These are phyloP conservation scores for Fagopyrum homotropicum DNA, from an alignment of 148 eudicot species.

Conservation along the genomic window DNA sequence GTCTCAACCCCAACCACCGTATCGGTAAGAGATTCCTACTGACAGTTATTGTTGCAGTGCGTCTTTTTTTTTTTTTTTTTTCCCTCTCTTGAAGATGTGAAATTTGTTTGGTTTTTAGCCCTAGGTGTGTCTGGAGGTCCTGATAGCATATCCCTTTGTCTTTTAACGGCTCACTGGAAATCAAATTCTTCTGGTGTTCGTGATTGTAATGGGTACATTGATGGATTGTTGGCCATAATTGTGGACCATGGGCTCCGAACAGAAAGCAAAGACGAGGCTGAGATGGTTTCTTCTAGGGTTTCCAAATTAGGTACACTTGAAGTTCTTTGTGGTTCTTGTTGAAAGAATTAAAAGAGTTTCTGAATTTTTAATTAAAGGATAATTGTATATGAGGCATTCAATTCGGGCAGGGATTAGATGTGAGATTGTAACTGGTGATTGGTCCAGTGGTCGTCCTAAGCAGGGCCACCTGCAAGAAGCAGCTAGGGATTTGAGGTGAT, in stretches of 20 bases:
- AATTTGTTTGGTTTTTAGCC: conserved; percentile 38
- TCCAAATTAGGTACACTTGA: conserved; percentile 52
- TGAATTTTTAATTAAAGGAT: not conserved
- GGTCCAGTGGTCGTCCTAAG: conserved; percentile 75
- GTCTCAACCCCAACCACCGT: conserved; percentile 58
- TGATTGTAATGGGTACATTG: conserved; percentile 39
- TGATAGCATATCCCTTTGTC: conserved; percentile 88
- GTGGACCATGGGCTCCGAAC: conserved; percentile 86
- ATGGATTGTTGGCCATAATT: conserved; percentile 75
- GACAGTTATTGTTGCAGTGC: not conserved
- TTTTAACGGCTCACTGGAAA: conserved; percentile 75
- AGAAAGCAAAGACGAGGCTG: conserved; percentile 80
- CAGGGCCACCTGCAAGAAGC: conserved; percentile 88
- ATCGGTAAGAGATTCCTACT: conserved; percentile 29
- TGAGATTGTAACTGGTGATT: conserved; percentile 59
- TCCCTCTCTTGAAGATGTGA: not conserved
- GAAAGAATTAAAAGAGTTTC: not conserved
- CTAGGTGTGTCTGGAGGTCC: conserved; percentile 97
- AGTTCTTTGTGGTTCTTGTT: conserved; percentile 3
- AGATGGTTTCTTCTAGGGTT: conserved; percentile 52
- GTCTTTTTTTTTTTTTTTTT: no score
- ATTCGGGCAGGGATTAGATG: conserved; percentile 67
- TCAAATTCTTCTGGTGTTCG: conserved; percentile 16
- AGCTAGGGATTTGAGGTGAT: conserved; percentile 81
- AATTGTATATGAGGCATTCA: not conserved